phyloP scores from a whole-genome alignment of 306 rosid genomes.

The Phaseolus lunatus region DNA sequence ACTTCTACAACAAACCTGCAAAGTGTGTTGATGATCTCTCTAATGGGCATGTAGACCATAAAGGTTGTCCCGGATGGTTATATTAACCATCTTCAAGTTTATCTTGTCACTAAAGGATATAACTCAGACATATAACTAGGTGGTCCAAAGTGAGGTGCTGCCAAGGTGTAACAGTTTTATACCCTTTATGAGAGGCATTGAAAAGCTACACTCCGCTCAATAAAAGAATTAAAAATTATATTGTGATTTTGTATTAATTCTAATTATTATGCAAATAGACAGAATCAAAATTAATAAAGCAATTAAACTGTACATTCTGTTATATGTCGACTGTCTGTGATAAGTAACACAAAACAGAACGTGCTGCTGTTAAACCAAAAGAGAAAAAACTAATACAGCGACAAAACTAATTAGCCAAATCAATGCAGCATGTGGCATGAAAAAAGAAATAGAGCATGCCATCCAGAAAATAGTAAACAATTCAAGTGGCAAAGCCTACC shows the following conservation, averaged over 20 bases:
- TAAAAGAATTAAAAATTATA: neutral
- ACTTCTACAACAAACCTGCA: neutral
- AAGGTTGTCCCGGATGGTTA: neutral
- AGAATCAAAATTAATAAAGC: neutral
- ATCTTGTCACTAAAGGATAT: neutral
- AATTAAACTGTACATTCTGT: neutral
- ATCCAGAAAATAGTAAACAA: neutral
- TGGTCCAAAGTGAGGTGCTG: neutral
- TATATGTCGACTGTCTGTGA: neutral
- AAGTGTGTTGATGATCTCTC: neutral
- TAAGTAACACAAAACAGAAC: neutral
- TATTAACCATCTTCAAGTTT: neutral
- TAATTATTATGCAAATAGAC: neutral
- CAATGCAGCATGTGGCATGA: neutral
- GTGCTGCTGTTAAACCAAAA: neutral
- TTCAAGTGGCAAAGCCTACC: neutral
- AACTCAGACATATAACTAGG: neutral
- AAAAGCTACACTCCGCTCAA: neutral
- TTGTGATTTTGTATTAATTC: neutral
- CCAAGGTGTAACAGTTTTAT: neutral
- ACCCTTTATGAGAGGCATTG: neutral
- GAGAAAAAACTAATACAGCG: neutral
- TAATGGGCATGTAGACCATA: neutral
- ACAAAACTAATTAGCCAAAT: neutral
- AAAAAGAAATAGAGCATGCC: neutral